phyloP scores from a whole-genome alignment of 441 rosid species.

The Corymbia citriodora region DNA sequence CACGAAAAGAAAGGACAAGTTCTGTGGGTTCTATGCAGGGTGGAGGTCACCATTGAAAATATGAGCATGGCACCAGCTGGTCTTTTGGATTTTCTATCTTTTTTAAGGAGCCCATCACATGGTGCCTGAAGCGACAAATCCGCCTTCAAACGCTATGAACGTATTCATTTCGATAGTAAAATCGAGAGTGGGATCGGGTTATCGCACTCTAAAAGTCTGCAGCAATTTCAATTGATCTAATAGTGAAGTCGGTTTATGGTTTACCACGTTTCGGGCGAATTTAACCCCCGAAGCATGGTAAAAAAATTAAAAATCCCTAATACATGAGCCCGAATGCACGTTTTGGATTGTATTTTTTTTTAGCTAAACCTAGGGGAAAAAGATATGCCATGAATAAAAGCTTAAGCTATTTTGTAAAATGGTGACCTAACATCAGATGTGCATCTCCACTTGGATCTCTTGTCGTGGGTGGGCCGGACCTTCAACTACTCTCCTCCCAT shows the following conservation, averaged over 20 bases:
- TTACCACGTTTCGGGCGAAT: background rate
- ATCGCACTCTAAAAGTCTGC: background rate
- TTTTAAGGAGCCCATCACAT: background rate
- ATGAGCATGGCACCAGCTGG: background rate
- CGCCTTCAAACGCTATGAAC: background rate
- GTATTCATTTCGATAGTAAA: background rate
- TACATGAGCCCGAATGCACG: background rate
- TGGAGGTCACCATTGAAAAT: background rate
- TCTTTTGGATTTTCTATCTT: background rate
- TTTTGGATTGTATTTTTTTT: background rate
- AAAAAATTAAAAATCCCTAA: background rate
- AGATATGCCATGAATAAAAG: background rate
- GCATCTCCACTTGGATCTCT: background rate
- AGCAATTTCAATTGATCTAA: background rate
- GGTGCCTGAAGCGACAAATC: background rate
- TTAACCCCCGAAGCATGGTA: background rate
- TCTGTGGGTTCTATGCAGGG: background rate
- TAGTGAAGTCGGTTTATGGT: no score
- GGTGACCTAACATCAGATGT: background rate
- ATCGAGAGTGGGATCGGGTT: background rate
- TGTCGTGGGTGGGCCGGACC: background rate
- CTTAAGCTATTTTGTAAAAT: background rate
- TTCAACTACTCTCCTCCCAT: background rate
- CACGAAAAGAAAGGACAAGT: background rate
- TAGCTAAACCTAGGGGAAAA: background rate